phyloP scores from a whole-genome alignment of 108 stramenopile genomes.

The Nannochloropsis granulata region DNA sequence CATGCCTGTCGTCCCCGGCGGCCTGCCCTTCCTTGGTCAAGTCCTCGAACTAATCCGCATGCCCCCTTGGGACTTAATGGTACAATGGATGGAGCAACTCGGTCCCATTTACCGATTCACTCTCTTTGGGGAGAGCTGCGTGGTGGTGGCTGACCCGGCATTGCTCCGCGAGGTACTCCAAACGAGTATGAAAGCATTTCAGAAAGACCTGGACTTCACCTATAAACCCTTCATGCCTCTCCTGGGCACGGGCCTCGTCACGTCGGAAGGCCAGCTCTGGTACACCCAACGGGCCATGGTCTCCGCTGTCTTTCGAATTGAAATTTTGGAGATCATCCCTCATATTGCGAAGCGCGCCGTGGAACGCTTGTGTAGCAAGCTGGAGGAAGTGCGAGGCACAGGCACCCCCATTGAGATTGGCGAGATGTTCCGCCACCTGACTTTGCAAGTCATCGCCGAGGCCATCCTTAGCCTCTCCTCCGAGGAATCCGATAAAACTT shows the following conservation, averaged over 20 bases:
- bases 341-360: slow-evolving; percentile 28
- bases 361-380: slow-evolving; percentile 19
- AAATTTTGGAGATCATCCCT: slow-evolving; percentile 33
- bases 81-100: slow-evolving; percentile 22
- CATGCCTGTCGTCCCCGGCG: slow-evolving; percentile 14
- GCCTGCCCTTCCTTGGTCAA: slow-evolving; percentile 34
- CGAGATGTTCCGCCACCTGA: slow-evolving; percentile 41
- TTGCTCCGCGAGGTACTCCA: slow-evolving; percentile 37
- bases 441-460: slow-evolving; percentile 39
- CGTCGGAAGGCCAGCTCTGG: slow-evolving; percentile 35
- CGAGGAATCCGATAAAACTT: slow-evolving; percentile 36
- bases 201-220: slow-evolving; percentile 36
- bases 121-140: slow-evolving; percentile 18
- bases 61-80: slow-evolving; percentile 41
- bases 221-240: slow-evolving; percentile 39
- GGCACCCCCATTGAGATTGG: slow-evolving; percentile 29
- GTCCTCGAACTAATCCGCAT: slow-evolving; percentile 27
- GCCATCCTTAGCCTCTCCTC: slow-evolving; percentile 34
- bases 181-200: slow-evolving; percentile 25
- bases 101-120: slow-evolving; percentile 29
- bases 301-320: slow-evolving; percentile 26
- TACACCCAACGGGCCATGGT: slow-evolving; percentile 31
- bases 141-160: slow-evolving; percentile 28
- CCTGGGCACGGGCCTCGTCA: slow-evolving; percentile 39
- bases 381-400: slow-evolving; percentile 9